A percentile compares a stretch with the other conserved stretches of the same genome.
phyloP scores from a whole-genome alignment of 306 rosid species.

The Cicer judaicum region DNA sequence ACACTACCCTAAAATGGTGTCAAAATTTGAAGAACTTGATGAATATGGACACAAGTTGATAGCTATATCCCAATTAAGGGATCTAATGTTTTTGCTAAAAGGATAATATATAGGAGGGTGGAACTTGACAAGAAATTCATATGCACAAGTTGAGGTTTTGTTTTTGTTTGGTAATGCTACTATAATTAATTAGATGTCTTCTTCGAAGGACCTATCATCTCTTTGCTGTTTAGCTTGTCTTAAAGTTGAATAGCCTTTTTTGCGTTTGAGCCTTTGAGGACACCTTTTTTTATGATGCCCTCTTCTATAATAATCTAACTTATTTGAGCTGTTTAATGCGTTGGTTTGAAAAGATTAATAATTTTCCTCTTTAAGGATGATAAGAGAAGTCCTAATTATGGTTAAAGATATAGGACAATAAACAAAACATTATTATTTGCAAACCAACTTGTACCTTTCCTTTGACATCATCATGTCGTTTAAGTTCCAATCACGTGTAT shows the following conservation, averaged over 20 bases:
- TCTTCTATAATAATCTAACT: slow-evolving; percentile 38
- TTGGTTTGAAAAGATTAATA: slow-evolving; percentile 42
- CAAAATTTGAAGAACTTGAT: slow-evolving; percentile 18
- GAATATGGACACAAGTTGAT: slow-evolving; percentile 8
- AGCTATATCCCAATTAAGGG: neutral
- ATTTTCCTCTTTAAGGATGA: slow-evolving; percentile 28
- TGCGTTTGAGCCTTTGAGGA: slow-evolving; percentile 33
- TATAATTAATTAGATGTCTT: slow-evolving; percentile 41
- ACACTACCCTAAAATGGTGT: slow-evolving; percentile 4
- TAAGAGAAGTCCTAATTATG: slow-evolving; percentile 24
- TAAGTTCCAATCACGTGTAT: slow-evolving; percentile 26
- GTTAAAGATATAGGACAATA: slow-evolving; percentile 28
- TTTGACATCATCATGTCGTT: slow-evolving; percentile 28
- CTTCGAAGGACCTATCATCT: slow-evolving; percentile 49
- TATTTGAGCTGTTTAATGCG: slow-evolving; percentile 32
- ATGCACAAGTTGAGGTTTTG: slow-evolving; percentile 36
- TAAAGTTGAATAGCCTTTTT: slow-evolving; percentile 28
- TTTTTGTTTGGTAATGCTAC: slow-evolving; percentile 40
- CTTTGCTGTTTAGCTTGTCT: slow-evolving; percentile 30
- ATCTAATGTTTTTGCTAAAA: slow-evolving; percentile 30
- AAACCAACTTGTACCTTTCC: slow-evolving; percentile 33
- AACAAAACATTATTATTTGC: slow-evolving; percentile 31
- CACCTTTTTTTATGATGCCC: slow-evolving; percentile 49
- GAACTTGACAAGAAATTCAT: slow-evolving; percentile 33
- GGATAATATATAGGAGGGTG: slow-evolving; percentile 7